Evolutionary conservation across 2,329 filamentous ascomycete genomes (phyloP).

Genomic region (Colletotrichum echinochloae): DNA sequence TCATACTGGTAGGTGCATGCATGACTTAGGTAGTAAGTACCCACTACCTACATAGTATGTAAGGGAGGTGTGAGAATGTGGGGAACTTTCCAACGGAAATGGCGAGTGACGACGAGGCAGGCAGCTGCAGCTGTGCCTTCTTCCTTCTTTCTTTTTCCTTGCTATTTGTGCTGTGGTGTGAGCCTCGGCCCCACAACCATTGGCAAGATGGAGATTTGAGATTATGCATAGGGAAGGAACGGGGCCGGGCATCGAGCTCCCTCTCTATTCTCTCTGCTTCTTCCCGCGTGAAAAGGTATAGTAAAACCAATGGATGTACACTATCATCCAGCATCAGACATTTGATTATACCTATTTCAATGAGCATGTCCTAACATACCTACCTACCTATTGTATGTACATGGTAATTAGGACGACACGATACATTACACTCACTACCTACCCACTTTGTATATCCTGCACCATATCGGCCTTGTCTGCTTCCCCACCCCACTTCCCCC

Average conservation of each 20-base stretch:
- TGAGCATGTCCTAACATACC: no score
- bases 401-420: no score
- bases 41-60: background rate
- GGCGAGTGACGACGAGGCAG: background rate
- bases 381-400: no score
- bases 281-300: no score
- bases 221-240: slow-evolving; percentile 3
- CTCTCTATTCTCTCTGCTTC: background rate
- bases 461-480: slow-evolving; percentile 4
- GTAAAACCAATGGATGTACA: no score
- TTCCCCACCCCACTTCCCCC: background rate
- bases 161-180: background rate
- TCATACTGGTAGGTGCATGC: background rate
- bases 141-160: slow-evolving; percentile 12
- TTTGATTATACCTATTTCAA: no score
- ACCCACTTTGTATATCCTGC: no score
- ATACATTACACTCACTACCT: no score
- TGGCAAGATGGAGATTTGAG: background rate
- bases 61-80: background rate
- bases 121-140: slow-evolving; percentile 4
- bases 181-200: background rate
- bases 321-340: no score
- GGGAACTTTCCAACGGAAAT: slow-evolving; percentile 22
- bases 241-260: background rate
- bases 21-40: background rate